Evolutionary conservation across 2,329 filamentous ascomycete species (phyloP).

Genomic region (Diaporthe ampelina): DNA sequence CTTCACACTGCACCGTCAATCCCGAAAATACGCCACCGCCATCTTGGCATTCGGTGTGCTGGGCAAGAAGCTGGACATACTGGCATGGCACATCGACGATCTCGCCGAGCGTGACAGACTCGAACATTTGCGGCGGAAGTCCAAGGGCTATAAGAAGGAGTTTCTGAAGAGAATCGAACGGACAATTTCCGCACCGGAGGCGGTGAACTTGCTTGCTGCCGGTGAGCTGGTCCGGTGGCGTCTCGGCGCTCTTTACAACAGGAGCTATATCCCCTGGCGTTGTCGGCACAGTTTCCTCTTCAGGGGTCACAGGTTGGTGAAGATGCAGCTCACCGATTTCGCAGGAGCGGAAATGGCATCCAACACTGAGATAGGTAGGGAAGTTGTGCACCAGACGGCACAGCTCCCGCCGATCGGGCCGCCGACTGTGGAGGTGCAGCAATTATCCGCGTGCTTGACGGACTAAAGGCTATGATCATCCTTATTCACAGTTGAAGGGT

Average conservation of each 20-base stretch:
- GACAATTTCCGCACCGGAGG: not conserved
- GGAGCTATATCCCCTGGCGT: not conserved
- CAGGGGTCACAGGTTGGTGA: accelerated
- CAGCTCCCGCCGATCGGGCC: not conserved
- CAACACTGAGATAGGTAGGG: not conserved
- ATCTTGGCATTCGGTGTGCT: conserved; percentile 1
- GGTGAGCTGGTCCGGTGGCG: not conserved
- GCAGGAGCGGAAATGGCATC: not conserved
- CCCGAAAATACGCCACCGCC: not conserved
- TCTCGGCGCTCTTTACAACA: not conserved
- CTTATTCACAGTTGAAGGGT: not conserved
- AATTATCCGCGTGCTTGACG: not conserved
- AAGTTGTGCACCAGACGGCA: not conserved
- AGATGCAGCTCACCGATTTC: not conserved
- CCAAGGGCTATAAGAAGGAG: accelerated
- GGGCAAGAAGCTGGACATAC: not conserved
- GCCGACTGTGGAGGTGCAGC: no score
- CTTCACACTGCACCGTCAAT: not conserved
- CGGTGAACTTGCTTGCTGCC: not conserved
- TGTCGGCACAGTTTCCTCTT: not conserved
- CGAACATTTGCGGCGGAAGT: no score
- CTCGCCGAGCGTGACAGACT: not conserved
- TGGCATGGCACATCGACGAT: not conserved
- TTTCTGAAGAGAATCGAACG: not conserved
- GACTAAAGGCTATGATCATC: not conserved